Evolutionary conservation across 2,329 filamentous ascomycete species (phyloP), one percentile per base, ranked within the genome.

Genomic region (Amauroascus verrucosus): DNA sequence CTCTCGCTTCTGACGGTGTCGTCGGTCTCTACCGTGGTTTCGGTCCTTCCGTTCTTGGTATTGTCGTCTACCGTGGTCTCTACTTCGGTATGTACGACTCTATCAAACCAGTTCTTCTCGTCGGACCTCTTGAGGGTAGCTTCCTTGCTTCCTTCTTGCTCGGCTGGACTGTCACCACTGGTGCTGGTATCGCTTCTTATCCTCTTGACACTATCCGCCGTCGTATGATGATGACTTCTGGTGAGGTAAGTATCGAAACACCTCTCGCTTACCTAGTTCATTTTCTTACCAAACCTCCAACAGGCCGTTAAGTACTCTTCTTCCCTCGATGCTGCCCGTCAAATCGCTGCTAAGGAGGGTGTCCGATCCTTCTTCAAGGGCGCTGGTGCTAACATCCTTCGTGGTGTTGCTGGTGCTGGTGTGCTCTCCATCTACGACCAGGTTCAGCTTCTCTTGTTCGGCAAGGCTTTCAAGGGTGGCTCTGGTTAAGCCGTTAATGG

Each of bases 51-150:
- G 93, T 98, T 72, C 83, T 86, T 77, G 93, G 93, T 86, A 98
- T 98, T 77, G 77, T 98, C 70, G 93, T 98, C 80, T 98, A 98
- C 88, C 93, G 93, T 88, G 93, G 93, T 96, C 89, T 98, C 70
- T 98, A 98, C 90, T 98, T 98, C 86, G 93, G 93, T 75, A 86
- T 98, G 86, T 98, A 98, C 89, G 93, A 98, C 81, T 98, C 93
- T 67, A 85, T 98, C 83, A 98, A 98, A 89, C 93, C 93, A 68
- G 88, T 97, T 72, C 76, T 97, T 77, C 88, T 98, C 64, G 83
- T 86, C 74, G 93, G 93, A 74, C 61, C 73, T 75, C 88, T 98
- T 68, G 83, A 89, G 79, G 90, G 90, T 80, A 96, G 91, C 88
- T 98, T 98, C 90, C 80, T 98, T 71, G 93, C 93, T 75, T 98